Evolutionary conservation across 2,329 filamentous ascomycete species (phyloP), one percentile per base, ranked within the genome.

Genomic region (Cordyceps tenuipes): DNA sequence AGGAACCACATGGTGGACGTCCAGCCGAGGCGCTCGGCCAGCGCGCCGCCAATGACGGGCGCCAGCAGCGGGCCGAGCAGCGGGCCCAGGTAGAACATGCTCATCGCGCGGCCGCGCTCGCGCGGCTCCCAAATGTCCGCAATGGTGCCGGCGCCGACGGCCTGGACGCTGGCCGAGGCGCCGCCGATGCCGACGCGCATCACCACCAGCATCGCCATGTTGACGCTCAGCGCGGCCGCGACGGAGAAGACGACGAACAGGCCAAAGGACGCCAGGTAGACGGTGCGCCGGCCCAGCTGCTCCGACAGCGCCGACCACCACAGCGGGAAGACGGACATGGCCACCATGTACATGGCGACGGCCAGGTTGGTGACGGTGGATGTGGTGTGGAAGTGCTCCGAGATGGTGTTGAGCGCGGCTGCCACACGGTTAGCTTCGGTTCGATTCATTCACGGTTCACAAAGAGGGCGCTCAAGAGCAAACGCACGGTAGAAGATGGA

Each of bases 291-390:
- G 5, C 88, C 88, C 0, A 81, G 68, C 0, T 73, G 77, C 64
- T 91, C 88, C n/a, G 85, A 88, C 66, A 91, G 90, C 1, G 84
- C 85, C 0, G 85, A 88, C 87, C 87, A 91, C 88, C 88, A 91
- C 1, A 91, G 76, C 0, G 88, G 88, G 64, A 89, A 90, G 29
- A 91, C 88, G 36, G 83, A 82, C 87, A 91, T 88, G 63, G 80
- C 75, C 2, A 91, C 76, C 87, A 91, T 89, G 68, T 61, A 61
- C 44, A 61, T 49, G 23, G 59, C 59, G 17, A 61, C 53, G 12
- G 53, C 47, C 13, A 61, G n/a, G 31, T 61, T 61, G 31, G 53
- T 57, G 21, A 61, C 52, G 26, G 59, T 61, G 3, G 52, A 19
- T 6, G 59, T 56, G 15, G 55, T 55, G 34, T 55, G 21, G 36